Conservation (phyloP, 2,329 filamentous ascomycete species). For the Ustulina deusta region DNA sequence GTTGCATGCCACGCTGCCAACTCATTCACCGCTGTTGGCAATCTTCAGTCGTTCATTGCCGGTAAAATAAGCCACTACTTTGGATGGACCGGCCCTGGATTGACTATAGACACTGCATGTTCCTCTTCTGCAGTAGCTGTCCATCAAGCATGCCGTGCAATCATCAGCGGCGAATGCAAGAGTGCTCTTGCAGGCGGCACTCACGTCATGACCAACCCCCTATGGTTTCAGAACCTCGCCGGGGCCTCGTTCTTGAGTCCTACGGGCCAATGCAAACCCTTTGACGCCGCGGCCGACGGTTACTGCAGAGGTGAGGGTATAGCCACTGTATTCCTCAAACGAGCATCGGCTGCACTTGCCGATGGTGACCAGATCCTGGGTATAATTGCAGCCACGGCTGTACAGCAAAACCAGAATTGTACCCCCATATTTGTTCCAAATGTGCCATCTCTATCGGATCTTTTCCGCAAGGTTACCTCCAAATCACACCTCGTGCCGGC, state of each 20-base stretch:
- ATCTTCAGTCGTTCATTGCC: constrained; percentile 37
- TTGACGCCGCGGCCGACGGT: constrained; percentile 59
- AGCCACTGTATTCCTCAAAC: constrained; percentile 60
- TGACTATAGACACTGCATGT: constrained; percentile 50
- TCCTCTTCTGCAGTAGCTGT: constrained; percentile 53
- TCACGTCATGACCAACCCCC: constrained; percentile 44
- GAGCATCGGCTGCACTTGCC: constrained; percentile 58
- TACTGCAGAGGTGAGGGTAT: constrained; percentile 65
- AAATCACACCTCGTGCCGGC: constrained; percentile 34
- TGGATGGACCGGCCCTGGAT: constrained; percentile 51
- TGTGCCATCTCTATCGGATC: constrained; percentile 43
- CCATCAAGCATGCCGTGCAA: constrained; percentile 52
- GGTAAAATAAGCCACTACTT: constrained; percentile 50
- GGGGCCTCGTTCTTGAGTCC: constrained; percentile 46
- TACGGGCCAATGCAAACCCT: constrained; percentile 47
- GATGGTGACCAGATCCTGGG: constrained; percentile 59
- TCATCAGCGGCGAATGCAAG: no score
- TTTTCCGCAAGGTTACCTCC: constrained; percentile 48
- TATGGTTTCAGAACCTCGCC: constrained; percentile 42
- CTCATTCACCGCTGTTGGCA: constrained; percentile 51
- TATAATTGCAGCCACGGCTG: constrained; percentile 52
- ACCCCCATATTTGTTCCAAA: constrained; percentile 57
- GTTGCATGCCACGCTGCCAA: constrained; percentile 51
- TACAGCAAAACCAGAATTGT: constrained; percentile 56
- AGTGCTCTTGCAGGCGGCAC: constrained; percentile 51